Base-by-base conservation (phyloP, 345 rosid genomes). In the Euclidium syriacum region DNA sequence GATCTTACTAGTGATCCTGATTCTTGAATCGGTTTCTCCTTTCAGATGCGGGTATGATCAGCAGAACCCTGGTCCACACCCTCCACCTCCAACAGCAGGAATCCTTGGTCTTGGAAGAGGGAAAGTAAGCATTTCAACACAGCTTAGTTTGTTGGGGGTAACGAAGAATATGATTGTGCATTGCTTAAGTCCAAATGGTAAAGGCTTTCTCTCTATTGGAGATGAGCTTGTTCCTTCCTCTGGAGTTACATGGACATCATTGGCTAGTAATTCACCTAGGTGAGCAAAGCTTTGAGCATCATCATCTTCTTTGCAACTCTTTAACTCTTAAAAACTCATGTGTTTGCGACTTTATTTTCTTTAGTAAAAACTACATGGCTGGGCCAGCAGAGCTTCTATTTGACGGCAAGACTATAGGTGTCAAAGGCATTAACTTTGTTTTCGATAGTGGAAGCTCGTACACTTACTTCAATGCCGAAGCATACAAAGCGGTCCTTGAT, bases 401-500 rank as follows among this genome's bases (percentile, higher is more conserved):
- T 35, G 72, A 75, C 6, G 79, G 81, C 24, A 87, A 80, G 81
- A 46, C 79, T 43, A 78, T 83, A 1, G 91, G 88, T 58, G 52
- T 80, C 2, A 82, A 73, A 62, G 85, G 73, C 51, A 85, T 81
- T 15, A 34, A 75, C 52, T 34, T 85, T 20, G 42, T 85, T 44
- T 87, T 89, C 56, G 98, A 92, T 73, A 94, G 97, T 33, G 99
- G 99, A 46, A 85, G 95, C 81, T 87, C 99, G 2, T 94, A 89
- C 75, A 76, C 90, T 39, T 94, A 94, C 81, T 84, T 89, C 66
- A 76, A 44, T 57, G 71, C 73, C 6, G 65, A 52, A 40, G 81
- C 83, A 39, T 94, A 94, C 60, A 29, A 74, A 65, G 50, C 67
- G 4, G 20, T 62, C 17, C 75, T 87, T n/a, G 63, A 78, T 81